Conservation (phyloP, 257 asterid genomes). For the Fraxinus anomala region DNA sequence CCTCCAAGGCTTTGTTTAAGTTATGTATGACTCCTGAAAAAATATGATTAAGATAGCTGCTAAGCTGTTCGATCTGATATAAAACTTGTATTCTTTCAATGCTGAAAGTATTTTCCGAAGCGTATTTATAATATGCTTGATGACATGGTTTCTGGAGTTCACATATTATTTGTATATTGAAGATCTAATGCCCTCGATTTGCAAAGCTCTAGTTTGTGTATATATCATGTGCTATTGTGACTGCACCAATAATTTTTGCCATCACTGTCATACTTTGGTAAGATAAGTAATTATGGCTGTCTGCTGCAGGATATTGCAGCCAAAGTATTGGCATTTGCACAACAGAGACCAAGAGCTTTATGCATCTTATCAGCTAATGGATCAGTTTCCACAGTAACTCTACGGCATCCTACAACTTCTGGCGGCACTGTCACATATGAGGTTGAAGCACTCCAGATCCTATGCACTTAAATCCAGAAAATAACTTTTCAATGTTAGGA, state of each 20-base stretch:
- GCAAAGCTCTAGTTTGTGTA: not conserved
- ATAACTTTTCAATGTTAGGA: not conserved
- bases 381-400: slow-evolving; percentile 69
- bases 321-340: slow-evolving; percentile 84
- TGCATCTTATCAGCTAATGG: slow-evolving; percentile 90
- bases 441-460: slow-evolving; percentile 46
- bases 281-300: slow-evolving; percentile 18
- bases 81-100: not conserved
- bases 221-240: not conserved
- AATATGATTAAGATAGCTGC: not conserved
- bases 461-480: slow-evolving; percentile 10
- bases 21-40: not conserved
- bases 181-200: not conserved
- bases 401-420: slow-evolving; percentile 73
- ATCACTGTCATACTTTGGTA: not conserved
- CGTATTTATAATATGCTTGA: not conserved
- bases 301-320: slow-evolving; percentile 79
- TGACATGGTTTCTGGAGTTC: not conserved
- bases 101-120: not conserved
- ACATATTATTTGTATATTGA: not conserved
- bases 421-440: slow-evolving; percentile 72
- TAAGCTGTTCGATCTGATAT: not conserved
- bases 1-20: not conserved
- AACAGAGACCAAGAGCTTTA: slow-evolving; percentile 90
- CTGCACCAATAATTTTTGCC: not conserved